A percentile compares a stretch with the other conserved stretches of the same genome.
Conservation (phyloP, 768 basidiomycete species). For the Amanita polypyramis region DNA sequence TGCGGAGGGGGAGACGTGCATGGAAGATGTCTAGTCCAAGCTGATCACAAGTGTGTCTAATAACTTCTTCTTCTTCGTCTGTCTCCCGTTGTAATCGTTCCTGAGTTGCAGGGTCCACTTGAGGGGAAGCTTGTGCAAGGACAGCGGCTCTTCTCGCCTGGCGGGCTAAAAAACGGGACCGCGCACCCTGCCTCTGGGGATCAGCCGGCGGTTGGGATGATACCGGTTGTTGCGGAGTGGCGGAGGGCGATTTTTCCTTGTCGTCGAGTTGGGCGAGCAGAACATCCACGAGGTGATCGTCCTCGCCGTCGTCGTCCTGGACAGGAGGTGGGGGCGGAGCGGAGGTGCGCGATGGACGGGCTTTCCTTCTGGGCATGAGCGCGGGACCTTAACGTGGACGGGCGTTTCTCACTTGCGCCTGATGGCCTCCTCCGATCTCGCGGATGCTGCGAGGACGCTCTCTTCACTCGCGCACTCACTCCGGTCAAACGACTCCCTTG, state of each 20-base stretch:
- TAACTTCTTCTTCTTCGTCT: constrained; percentile 55
- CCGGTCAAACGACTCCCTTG: background rate
- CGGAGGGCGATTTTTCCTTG: constrained; percentile 27
- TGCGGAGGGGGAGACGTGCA: background rate
- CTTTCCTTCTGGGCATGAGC: constrained; percentile 28
- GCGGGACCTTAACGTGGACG: background rate
- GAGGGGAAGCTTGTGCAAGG: constrained; percentile 39
- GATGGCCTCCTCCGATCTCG: background rate
- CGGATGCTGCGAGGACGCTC: background rate
- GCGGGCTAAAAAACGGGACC: constrained; percentile 56
- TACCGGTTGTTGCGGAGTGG: constrained; percentile 33
- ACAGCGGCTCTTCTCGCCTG: constrained; percentile 69
- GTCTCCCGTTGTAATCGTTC: constrained; percentile 54
- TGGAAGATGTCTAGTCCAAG: constrained; percentile 16
- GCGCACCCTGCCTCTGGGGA: constrained; percentile 43
- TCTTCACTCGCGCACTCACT: constrained; percentile 1
- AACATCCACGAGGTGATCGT: constrained; percentile 62
- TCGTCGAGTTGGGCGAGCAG: constrained; percentile 71
- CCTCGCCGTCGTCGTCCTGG: constrained; percentile 38
- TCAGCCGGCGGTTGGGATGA: constrained; percentile 27
- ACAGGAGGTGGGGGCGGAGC: constrained; percentile 19
- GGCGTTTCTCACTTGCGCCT: background rate
- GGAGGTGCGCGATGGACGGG: constrained; percentile 19
- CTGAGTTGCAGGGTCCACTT: constrained; percentile 48
- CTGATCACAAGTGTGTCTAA: constrained; percentile 53